Percentiles rank a stretch among this genome's conserved stretches.
Evolutionary conservation across 768 basidiomycete species (phyloP).

Genomic region (Mycena indigotica): DNA sequence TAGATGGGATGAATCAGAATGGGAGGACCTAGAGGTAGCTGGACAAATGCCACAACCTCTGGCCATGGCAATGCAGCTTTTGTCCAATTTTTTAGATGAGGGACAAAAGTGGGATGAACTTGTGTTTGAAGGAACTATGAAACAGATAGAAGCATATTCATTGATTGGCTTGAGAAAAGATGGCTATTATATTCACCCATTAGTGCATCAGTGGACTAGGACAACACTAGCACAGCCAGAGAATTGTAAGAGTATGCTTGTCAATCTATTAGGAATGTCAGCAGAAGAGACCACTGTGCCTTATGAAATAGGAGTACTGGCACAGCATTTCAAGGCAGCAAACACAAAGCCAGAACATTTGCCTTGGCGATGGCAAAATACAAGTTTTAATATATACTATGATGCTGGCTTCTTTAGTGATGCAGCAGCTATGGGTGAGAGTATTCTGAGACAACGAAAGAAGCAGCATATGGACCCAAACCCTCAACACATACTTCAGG

Average conservation of each 20-base stretch:
- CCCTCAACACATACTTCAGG: conserved; percentile 6
- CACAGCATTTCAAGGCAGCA: neutral
- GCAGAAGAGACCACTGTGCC: neutral
- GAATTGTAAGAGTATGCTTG: neutral
- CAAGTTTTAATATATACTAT: neutral
- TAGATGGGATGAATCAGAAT: neutral
- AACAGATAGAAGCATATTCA: neutral
- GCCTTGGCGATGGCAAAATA: neutral
- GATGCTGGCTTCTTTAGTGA: neutral
- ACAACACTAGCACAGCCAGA: neutral
- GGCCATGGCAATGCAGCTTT: neutral
- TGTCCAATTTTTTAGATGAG: neutral
- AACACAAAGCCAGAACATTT: neutral
- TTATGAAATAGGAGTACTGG: neutral
- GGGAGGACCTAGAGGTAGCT: too few relatives aligned
- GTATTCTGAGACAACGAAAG: neutral
- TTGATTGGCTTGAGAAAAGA: neutral
- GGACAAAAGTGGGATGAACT: neutral
- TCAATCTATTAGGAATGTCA: neutral
- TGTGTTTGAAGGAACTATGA: neutral
- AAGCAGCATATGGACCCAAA: neutral
- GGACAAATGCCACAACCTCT: too few relatives aligned
- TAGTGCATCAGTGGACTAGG: neutral
- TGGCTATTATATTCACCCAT: neutral
- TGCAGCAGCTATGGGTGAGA: neutral